phyloP scores from a whole-genome alignment of 2,329 filamentous ascomycete species.

The Aureobasidium sp. region DNA sequence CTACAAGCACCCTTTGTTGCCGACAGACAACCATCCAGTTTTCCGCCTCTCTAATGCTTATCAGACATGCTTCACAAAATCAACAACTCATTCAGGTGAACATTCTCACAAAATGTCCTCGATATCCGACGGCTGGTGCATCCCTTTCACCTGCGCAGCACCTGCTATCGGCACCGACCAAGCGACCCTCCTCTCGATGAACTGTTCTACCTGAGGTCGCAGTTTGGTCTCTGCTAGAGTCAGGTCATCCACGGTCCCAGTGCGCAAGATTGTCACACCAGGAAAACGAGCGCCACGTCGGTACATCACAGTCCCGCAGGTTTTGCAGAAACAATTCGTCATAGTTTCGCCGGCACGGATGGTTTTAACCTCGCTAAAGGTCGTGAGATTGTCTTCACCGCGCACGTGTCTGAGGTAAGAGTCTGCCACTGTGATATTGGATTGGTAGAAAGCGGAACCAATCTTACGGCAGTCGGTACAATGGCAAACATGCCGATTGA shows the following conservation, averaged over 20 bases:
- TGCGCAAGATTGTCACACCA: slow-evolving; percentile 43
- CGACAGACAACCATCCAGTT: too few species aligned
- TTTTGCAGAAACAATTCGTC: slow-evolving; percentile 56
- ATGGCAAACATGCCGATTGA: slow-evolving; percentile 52
- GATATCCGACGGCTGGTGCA: not conserved
- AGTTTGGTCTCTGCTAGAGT: slow-evolving; percentile 50
- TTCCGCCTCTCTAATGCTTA: too few species aligned
- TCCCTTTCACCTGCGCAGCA: slow-evolving; percentile 20
- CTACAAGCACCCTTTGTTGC: too few species aligned
- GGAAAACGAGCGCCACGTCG: slow-evolving; percentile 41
- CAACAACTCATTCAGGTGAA: too few species aligned
- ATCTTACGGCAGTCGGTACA: slow-evolving; percentile 56
- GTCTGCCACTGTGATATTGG: slow-evolving; percentile 49
- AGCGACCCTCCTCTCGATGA: slow-evolving; percentile 43
- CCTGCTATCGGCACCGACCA: slow-evolving; percentile 42
- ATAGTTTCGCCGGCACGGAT: slow-evolving; percentile 45
- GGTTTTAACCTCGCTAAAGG: slow-evolving; percentile 42
- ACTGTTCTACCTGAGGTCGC: slow-evolving; percentile 48
- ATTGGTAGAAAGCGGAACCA: slow-evolving; percentile 56
- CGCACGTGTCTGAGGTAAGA: slow-evolving; percentile 43
- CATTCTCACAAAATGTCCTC: not conserved
- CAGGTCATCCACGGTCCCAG: slow-evolving; percentile 59
- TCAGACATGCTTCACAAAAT: too few species aligned
- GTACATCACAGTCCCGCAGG: slow-evolving; percentile 57
- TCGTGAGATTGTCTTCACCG: slow-evolving; percentile 45